phyloP scores from a whole-genome alignment of 148 eudicot species.

The Silene conica region DNA sequence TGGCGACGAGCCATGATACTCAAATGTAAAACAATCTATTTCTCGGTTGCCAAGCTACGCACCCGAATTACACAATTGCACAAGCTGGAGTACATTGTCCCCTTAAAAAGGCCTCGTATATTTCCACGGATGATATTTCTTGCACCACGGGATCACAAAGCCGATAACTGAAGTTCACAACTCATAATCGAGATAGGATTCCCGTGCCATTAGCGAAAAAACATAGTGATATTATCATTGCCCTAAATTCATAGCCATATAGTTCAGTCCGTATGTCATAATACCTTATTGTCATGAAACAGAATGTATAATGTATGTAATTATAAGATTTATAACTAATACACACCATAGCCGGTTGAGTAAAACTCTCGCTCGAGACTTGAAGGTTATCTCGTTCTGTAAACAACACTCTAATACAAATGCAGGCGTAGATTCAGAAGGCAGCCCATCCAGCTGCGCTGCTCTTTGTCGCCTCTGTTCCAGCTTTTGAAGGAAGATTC shows the following conservation, averaged over 20 bases:
- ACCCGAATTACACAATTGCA: no score
- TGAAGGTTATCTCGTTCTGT: slow-evolving; percentile 20
- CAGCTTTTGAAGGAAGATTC: slow-evolving; percentile 72
- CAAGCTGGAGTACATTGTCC: no score
- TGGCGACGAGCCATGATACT: no score
- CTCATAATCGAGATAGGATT: no score
- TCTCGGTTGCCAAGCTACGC: no score
- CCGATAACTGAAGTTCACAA: no score
- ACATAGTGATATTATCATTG: background rate
- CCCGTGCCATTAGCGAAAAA: background rate
- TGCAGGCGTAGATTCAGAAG: slow-evolving; percentile 38
- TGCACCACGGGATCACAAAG: no score
- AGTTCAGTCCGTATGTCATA: background rate
- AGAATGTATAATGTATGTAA: background rate
- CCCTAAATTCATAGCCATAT: slow-evolving; percentile 12
- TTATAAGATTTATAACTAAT: slow-evolving; percentile 7
- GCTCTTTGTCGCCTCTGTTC: slow-evolving; percentile 58
- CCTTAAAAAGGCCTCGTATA: no score
- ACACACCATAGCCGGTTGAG: slow-evolving; percentile 15
- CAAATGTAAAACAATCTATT: no score
- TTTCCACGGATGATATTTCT: no score
- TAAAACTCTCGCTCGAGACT: slow-evolving; percentile 6
- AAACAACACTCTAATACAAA: slow-evolving; percentile 31
- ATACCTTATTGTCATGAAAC: slow-evolving; percentile 21
- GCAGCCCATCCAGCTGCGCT: slow-evolving; percentile 99